Evolutionary conservation across 257 asterid genomes (phyloP), one percentile per base, ranked within the genome.

Genomic region (Primulina tabacum): DNA sequence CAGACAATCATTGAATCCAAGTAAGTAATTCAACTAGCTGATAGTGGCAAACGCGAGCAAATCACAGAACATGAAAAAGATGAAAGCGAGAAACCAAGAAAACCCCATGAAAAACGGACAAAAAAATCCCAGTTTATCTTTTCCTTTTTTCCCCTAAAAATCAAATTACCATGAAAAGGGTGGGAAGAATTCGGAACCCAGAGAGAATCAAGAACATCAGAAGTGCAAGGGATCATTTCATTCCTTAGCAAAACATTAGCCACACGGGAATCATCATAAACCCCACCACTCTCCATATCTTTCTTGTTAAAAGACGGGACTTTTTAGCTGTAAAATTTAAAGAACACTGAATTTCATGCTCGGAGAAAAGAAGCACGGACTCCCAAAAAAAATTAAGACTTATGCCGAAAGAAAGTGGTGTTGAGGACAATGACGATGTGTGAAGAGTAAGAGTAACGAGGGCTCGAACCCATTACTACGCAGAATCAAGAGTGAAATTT

Each of bases 141-240:
- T 16, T 9, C 24, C 24, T 21, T 21, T 21, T 21, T 21, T 21
- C 24, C 12, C 17, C 5, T 40, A 11, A 40, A 40, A 2, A 40
- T 40, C 52, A 57, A 61, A 33, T 68, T 87, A 89, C 98, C 96
- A 65, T 82, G 92, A 72, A 84, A 83, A 82, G 93, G 77, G 80
- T 88, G 82, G 76, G 88, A 53, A 75, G 95, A 79, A 74, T 75
- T 78, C 2, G 87, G 68, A 68, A 81, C 73, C 98, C 95, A 89
- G 64, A 85, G 87, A 67, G 95, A 77, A 77, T 89, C 94, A 75
- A 86, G 90, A 76, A 81, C 85, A 7, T 86, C 81, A 70, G 86
- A 81, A 70, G 84, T 61, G 73, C 71, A 72, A 43, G 83, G 78
- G 64, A 80, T 67, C 65, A 75, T 79, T 71, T 90, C 91, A 24